phyloP scores from a whole-genome alignment of 495 filamentous ascomycete species.

The Evernia prunastri region DNA sequence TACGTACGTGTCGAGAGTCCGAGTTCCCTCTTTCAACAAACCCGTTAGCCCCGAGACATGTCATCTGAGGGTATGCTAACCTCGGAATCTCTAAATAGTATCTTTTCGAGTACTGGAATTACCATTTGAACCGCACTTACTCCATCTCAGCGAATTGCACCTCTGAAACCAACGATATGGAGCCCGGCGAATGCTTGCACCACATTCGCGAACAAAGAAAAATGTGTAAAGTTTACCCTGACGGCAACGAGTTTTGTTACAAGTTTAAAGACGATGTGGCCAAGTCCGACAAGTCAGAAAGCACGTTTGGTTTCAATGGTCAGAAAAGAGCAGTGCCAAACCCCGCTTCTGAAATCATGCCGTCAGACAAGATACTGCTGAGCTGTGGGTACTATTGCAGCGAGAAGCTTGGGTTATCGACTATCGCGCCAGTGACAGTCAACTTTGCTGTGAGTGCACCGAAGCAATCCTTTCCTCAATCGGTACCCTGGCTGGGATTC shows the following conservation, averaged over 20 bases:
- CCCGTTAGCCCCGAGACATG: not conserved
- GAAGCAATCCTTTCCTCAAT: too few species aligned
- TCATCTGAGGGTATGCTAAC: not conserved
- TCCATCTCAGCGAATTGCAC: not conserved
- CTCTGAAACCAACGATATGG: not conserved
- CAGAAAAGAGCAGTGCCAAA: not conserved
- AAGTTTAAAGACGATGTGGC: not conserved
- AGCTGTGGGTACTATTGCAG: not conserved
- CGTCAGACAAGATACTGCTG: not conserved
- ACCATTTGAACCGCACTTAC: not conserved
- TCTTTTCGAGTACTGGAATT: not conserved
- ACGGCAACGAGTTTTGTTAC: constrained; percentile 7
- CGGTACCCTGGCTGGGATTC: too few species aligned
- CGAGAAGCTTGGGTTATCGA: not conserved
- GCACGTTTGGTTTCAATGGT: not conserved
- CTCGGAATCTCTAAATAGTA: not conserved
- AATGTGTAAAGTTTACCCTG: not conserved
- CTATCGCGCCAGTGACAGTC: too few species aligned
- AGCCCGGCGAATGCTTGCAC: not conserved
- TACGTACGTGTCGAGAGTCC: not conserved
- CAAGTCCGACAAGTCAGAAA: not conserved
- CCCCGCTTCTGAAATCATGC: not conserved
- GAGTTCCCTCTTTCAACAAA: not conserved
- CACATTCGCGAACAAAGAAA: not conserved
- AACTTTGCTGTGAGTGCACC: too few species aligned